A percentile compares a stretch with the other conserved stretches of the same genome.
Conservation (phyloP, 345 rosid genomes). For the Lepidium aucheri region DNA sequence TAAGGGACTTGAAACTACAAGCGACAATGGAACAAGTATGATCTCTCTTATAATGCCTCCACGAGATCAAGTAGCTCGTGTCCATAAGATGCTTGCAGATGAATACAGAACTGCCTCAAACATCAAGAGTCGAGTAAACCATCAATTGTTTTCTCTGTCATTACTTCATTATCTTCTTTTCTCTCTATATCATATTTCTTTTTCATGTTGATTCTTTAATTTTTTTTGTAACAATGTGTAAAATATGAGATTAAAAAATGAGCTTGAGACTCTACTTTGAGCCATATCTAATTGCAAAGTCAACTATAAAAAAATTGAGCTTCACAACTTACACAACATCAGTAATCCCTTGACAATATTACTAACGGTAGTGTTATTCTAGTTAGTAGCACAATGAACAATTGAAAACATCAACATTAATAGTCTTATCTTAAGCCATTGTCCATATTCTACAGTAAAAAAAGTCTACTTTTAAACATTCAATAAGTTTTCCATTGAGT, state of each 20-base stretch:
- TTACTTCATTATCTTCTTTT: slow-evolving; percentile 46
- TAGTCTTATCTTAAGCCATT: slow-evolving; percentile 11
- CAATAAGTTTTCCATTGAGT: too few relatives aligned
- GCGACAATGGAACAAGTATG: slow-evolving; percentile 94
- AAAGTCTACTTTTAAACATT: too few relatives aligned
- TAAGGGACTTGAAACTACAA: slow-evolving; percentile 75
- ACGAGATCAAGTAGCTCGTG: slow-evolving; percentile 75
- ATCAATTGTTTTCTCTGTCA: slow-evolving; percentile 80
- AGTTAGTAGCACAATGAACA: background rate
- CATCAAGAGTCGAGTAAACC: slow-evolving; percentile 85
- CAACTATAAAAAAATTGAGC: too few relatives aligned
- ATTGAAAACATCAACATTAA: slow-evolving; percentile 6
- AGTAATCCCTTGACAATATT: background rate
- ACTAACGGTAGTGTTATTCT: slow-evolving; percentile 6
- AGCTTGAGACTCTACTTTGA: background rate
- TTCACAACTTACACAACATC: background rate
- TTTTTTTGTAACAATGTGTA: background rate
- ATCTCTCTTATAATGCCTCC: slow-evolving; percentile 96
- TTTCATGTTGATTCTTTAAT: background rate
- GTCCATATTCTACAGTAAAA: too few relatives aligned
- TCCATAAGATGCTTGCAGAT: slow-evolving; percentile 89
- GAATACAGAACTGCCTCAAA: slow-evolving; percentile 91
- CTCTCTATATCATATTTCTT: too few relatives aligned
- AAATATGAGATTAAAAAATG: background rate
- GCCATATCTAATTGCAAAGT: background rate